Conservation (phyloP, 148 eudicot species). For the Simmondsia chinensis region DNA sequence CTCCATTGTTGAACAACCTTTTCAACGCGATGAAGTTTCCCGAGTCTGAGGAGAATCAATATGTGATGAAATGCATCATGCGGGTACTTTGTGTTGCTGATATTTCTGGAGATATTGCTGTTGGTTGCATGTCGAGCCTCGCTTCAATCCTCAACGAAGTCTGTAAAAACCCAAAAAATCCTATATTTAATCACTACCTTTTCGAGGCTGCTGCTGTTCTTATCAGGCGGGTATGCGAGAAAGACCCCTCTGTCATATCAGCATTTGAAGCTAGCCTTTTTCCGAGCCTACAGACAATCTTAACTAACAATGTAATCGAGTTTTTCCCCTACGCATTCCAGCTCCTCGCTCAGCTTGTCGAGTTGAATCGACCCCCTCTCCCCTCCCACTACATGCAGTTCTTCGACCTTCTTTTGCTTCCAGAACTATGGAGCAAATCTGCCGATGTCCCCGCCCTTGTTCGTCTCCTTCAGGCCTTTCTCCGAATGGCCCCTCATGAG, state of each 20-base stretch:
- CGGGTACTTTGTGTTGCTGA: slow-evolving; percentile 92
- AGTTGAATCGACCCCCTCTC: slow-evolving; percentile 64
- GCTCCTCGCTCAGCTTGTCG: slow-evolving; percentile 91
- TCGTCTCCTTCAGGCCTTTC: slow-evolving; percentile 90
- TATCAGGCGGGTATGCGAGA: slow-evolving; percentile 69
- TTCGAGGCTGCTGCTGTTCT: slow-evolving; percentile 90
- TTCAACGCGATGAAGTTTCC: slow-evolving; percentile 70
- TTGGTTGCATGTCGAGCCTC: slow-evolving; percentile 59
- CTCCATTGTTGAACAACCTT: slow-evolving; percentile 61
- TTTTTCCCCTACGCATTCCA: slow-evolving; percentile 97
- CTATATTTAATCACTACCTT: slow-evolving; percentile 76
- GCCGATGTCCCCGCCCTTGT: slow-evolving; percentile 97
- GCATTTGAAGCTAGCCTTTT: slow-evolving; percentile 70
- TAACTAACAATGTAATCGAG: slow-evolving; percentile 56
- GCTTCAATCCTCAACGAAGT: slow-evolving; percentile 65
- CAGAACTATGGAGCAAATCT: slow-evolving; percentile 75
- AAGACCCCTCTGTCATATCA: slow-evolving; percentile 57
- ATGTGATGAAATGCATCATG: slow-evolving; percentile 96
- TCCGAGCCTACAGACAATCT: slow-evolving; percentile 63
- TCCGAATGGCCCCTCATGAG: slow-evolving; percentile 74
- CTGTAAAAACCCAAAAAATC: slow-evolving; percentile 86
- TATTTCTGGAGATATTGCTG: slow-evolving; percentile 61
- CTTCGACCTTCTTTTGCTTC: slow-evolving; percentile 61
- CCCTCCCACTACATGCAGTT: slow-evolving; percentile 71
- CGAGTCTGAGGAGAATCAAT: slow-evolving; percentile 95